Evolutionary conservation across 2,329 filamentous ascomycete species (phyloP), one percentile per base, ranked within the genome.

Genomic region (Sporothrix inflata): DNA sequence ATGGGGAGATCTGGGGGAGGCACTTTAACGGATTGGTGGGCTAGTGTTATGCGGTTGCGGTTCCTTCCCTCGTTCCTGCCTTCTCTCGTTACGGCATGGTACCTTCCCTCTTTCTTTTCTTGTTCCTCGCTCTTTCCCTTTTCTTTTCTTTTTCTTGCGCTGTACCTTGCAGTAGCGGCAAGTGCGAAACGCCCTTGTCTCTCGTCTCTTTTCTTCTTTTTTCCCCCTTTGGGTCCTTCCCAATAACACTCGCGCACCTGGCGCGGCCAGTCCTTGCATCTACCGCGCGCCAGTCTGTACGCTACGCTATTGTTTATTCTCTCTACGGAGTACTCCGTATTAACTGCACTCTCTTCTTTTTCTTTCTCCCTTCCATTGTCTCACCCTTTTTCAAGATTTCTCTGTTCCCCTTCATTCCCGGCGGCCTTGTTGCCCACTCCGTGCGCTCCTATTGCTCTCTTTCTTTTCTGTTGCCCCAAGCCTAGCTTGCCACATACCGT

Each of bases 151-250:
- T 49, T 67, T 4, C 30, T 53, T 21, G 19, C 30, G n/a, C 30
- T 53, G 60, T 65, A 45, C 60, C 60, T 65, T 65, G 60, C 60
- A 65, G 60, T 65, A 65, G 60, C 60, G 38, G 60, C 38, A 65
- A 38, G 60, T 27, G 60, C 60, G 38, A 63, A 42, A 40, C 24
- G 27, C 27, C 12, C 45, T 47, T 34, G 51, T 69, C 24, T 21
- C 40, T 60, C 34, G 40, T 21, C 21, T 40, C 49, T 16, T 69
- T 57, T n/a, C 19, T 24, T 40, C 47, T 19, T 69, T 55, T 42
- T 42, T 27, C 47, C 12, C 21, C 60, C 60, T 42, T 51, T 38
- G 38, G 27, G 38, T 45, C 21, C 57, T 42, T 63, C 57, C 34
- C 57, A 63, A 61, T 63, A 42, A 40, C n/a, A 63, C 34, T 45